Conservation (phyloP, 2,329 filamentous ascomycete genomes). For the Talaromyces sp. region DNA sequence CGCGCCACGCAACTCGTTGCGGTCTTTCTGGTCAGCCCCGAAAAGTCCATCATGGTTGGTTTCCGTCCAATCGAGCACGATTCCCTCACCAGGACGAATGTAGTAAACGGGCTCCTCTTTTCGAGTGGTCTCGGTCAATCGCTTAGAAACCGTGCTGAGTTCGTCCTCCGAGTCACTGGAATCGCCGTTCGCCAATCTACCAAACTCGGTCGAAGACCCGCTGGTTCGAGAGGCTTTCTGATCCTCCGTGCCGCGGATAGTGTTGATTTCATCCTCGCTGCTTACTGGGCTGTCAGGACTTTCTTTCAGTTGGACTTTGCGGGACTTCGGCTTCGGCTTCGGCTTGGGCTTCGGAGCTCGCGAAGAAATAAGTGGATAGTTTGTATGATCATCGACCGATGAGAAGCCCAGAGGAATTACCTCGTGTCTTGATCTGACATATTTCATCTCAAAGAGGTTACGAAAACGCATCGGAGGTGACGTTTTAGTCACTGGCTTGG, state of each 20-base stretch:
- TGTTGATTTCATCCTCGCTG: conserved; percentile 32
- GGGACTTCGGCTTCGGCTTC: conserved; percentile 20
- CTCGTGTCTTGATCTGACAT: conserved; percentile 55
- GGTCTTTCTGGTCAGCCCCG: conserved; percentile 37
- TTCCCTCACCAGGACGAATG: conserved; percentile 74
- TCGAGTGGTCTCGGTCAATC: conserved; percentile 22
- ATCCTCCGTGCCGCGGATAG: conserved; percentile 21
- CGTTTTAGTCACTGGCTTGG: conserved; percentile 21
- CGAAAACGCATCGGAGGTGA: conserved; percentile 60
- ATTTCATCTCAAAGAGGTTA: conserved; percentile 73
- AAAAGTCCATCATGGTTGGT: conserved; percentile 71
- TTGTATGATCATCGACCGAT: conserved; percentile 55
- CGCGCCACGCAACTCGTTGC: conserved; percentile 55
- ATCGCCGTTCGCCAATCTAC: background rate
- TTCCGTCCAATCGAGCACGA: conserved; percentile 80
- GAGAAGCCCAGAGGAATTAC: conserved; percentile 69
- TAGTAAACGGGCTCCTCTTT: conserved; percentile 53
- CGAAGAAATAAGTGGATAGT: conserved; percentile 54
- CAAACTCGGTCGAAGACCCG: conserved; percentile 23
- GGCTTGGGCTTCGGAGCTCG: conserved; percentile 36
- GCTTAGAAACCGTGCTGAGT: conserved; percentile 19
- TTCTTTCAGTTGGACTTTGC: conserved; percentile 18
- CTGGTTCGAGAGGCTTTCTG: conserved; percentile 16
- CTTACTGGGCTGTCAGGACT: conserved; percentile 27
- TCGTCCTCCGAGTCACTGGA: conserved; percentile 24